A percentile compares a stretch with the other conserved stretches of the same genome.
Conservation (phyloP, 352 stramenopile genomes). For the Phytophthora melonis region DNA sequence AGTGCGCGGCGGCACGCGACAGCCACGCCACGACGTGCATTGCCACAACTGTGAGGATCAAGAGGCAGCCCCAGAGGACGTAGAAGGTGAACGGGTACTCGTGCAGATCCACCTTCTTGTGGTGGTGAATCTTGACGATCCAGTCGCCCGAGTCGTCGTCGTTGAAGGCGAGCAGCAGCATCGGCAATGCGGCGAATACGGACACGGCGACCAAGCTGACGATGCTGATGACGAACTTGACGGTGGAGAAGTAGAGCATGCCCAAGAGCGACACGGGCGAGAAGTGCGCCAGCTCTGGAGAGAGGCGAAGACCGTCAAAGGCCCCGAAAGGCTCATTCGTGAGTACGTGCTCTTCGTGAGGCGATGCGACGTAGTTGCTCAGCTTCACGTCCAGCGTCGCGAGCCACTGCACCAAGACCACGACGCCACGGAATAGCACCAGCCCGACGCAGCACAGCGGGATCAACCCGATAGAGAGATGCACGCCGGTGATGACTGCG, state of each 20-base stretch:
- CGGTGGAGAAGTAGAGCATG: conserved; percentile 67
- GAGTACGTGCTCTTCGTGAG: conserved; percentile 55
- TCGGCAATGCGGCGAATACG: conserved; percentile 44
- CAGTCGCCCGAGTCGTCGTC: conserved; percentile 30
- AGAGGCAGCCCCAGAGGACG: conserved; percentile 52
- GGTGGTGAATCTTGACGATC: conserved; percentile 34
- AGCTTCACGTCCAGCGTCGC: conserved; percentile 70
- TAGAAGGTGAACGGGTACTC: conserved; percentile 54
- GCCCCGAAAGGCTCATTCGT: conserved; percentile 46
- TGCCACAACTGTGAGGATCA: conserved; percentile 60
- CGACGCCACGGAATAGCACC: conserved; percentile 62
- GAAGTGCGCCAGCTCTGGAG: conserved; percentile 58
- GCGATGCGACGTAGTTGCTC: conserved; percentile 64
- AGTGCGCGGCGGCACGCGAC: conserved; percentile 58
- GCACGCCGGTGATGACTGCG: conserved; percentile 52
- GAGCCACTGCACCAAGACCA: conserved; percentile 55
- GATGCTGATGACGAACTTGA: conserved; percentile 73
- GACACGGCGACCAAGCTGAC: conserved; percentile 48
- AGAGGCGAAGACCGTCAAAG: conserved; percentile 50
- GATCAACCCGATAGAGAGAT: conserved; percentile 51
- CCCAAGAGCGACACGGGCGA: conserved; percentile 70
- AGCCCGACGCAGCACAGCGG: conserved; percentile 75
- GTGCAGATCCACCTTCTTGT: conserved; percentile 39
- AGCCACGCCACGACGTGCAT: conserved; percentile 61
- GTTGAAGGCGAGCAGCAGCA: conserved; percentile 25